Evolutionary conservation across 78 protist species (phyloP), one percentile per base, ranked within the genome.

Genomic region (Dictyostelium capitatum): DNA sequence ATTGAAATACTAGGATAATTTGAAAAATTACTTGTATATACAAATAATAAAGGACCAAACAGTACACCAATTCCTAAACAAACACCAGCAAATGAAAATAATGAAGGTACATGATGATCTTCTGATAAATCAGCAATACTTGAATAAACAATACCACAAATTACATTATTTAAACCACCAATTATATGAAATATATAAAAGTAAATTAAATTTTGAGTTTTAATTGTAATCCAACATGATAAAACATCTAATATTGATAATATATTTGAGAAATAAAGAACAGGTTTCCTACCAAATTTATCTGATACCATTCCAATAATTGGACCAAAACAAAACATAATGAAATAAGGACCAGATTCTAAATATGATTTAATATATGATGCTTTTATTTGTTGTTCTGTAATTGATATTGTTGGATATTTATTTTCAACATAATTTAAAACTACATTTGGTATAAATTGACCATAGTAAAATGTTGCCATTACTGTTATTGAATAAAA

Each of bases 261-360:
- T 17, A 30, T 17, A 25, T 59, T 20, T 11, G 25, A 15, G 12
- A n/a, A n/a, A n/a, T 37, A 83, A 25, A 83, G 12, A 0, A 78
- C 37, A 14, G 37, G 43, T 32, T 51, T 51, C 51, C 75, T 41
- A 10, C 53, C 47, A 32, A 51, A 82, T 77, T 47, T 77, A 62
- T 62, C 70, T 8, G 70, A 62, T 11, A 62, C 28, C n/a, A 25
- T 25, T 3, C 70, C 70, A 6, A 62, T 17, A 1, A 62, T 15
- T 20, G 70, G 70, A 11, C 70, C 70, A 51, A 82, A 48, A 7
- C 69, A n/a, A 37, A 82, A 82, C 30, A 43, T 53, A 12, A 50
- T 5, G 43, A 37, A 37, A 82, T 70, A 70, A 6, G 90, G 90
- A n/a, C 37, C 4, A 20, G 80, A 46, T 50, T 67, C 79, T 15